Evolutionary conservation across 2,329 filamentous ascomycete genomes (phyloP), one percentile per base, ranked within the genome.

Genomic region (Aureobasidium leucospermi): DNA sequence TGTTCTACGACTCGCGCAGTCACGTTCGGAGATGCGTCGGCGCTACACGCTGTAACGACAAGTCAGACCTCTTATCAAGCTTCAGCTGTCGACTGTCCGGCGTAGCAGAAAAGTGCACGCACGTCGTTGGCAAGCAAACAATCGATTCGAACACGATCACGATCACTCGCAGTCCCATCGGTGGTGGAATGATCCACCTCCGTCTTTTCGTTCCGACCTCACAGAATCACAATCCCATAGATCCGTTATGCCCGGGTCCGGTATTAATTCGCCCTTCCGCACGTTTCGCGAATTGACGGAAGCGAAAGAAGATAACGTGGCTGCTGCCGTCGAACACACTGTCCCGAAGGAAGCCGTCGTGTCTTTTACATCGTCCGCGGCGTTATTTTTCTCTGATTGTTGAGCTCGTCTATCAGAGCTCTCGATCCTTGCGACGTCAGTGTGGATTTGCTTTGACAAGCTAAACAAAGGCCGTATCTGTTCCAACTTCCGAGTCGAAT

Each of bases 11-110:
- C 28, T 55, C 51, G 51, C 32, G 5, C n/a, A 32, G 28, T 28
- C 15, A 8, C 28, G 9, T n/a, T 43, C 51, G 51, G 51, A 55
- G 39, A 55, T 43, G 51, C 19, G 38, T 43, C 51, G 51, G 51
- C 16, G 39, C 36, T 42, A 42, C 2, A 32, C 6, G 29, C 29
- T 15, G 51, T 19, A 29, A 16, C 15, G 16, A 23, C 31, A 32
- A n/a, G 5, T 13, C 6, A 13, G 6, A 10, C 8, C 13, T 51
- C 47, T 19, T 31, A 55, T 43, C 51, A 55, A 55, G n/a, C 51
- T 55, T 43, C 51, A 19, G 39, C n/a, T 41, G 51, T n/a, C 51
- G 31, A 55, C 51, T 31, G 23, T 41, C 49, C 49, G 49, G 49
- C 10, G 49, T 52, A 52, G 36, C 36, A 52, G 49, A 52, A 28